Conservation (phyloP, 2,329 filamentous ascomycete genomes). For the Ophiostoma australiae region DNA sequence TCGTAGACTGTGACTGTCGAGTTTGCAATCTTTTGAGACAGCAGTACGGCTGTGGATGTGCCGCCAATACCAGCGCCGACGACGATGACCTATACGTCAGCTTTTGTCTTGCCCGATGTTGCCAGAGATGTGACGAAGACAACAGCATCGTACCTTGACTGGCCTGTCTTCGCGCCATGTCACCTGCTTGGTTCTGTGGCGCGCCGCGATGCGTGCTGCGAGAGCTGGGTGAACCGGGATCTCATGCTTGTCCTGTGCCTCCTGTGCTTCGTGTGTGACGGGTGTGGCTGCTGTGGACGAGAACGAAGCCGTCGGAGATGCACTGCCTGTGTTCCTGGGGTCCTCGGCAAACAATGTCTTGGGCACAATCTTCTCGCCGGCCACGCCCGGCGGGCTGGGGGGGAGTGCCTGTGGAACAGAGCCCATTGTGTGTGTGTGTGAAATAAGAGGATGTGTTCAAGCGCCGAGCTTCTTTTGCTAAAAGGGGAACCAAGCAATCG, state of each 20-base stretch:
- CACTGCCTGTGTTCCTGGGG: not conserved
- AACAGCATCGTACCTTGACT: not conserved
- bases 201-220: not conserved
- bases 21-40: constrained; percentile 1
- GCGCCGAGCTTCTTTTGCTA: not conserved
- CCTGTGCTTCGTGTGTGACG: not conserved
- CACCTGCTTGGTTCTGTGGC: not conserved
- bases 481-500: too few relatives aligned
- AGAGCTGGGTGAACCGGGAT: not conserved
- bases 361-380: not conserved
- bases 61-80: not conserved
- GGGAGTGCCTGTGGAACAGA: constrained; percentile 4
- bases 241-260: not conserved
- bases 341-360: not conserved
- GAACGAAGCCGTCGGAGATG: not conserved
- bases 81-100: not conserved
- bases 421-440: not conserved
- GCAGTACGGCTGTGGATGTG: not conserved
- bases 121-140: too few relatives aligned
- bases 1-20: not conserved
- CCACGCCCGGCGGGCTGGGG: not conserved
- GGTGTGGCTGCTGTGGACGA: constrained; percentile 1
- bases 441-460: not conserved
- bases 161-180: constrained; percentile 8
- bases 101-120: not conserved